Evolutionary conservation across 371 early-diverging fungal genomes (phyloP).

Genomic region (Mortierella sp.): DNA sequence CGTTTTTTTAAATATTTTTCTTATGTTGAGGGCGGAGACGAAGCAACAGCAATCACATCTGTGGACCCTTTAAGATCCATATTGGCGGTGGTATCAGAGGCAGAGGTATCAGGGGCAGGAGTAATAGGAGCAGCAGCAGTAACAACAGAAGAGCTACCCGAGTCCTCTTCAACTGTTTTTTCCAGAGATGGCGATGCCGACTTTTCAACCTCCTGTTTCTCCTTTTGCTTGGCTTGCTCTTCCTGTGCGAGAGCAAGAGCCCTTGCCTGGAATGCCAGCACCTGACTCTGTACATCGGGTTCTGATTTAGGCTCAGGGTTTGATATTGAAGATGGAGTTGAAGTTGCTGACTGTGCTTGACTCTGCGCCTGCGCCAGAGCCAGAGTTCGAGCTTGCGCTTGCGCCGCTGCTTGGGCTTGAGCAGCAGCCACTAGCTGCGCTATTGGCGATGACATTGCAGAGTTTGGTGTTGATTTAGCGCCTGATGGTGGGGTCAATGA

Average conservation of each 20-base stretch:
- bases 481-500: not conserved
- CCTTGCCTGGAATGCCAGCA: constrained; percentile 25
- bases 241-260: constrained; percentile 23
- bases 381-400: constrained; percentile 33
- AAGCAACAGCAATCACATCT: not conserved
- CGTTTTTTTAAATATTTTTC: not conserved
- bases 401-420: constrained; percentile 28
- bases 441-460: constrained; percentile 19
- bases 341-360: not conserved
- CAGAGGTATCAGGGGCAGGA: not conserved
- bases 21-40: not conserved
- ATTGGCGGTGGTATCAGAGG: constrained; percentile 5
- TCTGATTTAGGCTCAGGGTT: not conserved
- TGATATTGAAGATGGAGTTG: constrained; percentile 1
- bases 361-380: constrained; percentile 28
- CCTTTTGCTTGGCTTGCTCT: constrained; percentile 4
- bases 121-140: not conserved
- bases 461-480: constrained; percentile 16
- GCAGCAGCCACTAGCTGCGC: constrained; percentile 33
- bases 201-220: not conserved
- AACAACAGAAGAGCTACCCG: not conserved
- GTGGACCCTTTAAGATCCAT: not conserved
- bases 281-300: constrained; percentile 23
- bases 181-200: not conserved
- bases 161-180: not conserved